Conservation (phyloP, 192 early-diverging fungal species). For the Podila clonocystis region DNA sequence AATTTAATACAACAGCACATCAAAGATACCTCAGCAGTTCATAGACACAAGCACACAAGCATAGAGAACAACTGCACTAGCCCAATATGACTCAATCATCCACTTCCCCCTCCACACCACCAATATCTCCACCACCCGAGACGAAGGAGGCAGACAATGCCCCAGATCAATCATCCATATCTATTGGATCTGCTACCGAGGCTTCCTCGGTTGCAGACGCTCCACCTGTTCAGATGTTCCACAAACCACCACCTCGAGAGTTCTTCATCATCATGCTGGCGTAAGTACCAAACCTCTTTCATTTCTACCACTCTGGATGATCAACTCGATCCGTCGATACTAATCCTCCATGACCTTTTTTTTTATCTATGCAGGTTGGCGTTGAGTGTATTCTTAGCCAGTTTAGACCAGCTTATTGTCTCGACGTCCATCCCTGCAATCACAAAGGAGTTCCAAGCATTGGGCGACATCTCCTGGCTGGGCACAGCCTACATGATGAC, state of each 20-base stretch:
- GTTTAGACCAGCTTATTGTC: conserved; percentile 81
- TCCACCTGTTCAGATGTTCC: background rate
- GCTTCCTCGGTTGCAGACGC: background rate
- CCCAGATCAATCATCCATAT: background rate
- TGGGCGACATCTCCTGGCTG: conserved; percentile 67
- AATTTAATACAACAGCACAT: too few relatives aligned
- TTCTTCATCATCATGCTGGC: background rate
- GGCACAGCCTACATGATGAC: conserved; percentile 73
- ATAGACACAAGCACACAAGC: too few relatives aligned
- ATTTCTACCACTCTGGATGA: background rate
- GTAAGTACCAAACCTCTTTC: background rate
- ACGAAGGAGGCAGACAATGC: background rate
- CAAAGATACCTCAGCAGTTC: too few relatives aligned
- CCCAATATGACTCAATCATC: too few relatives aligned
- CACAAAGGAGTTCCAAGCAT: conserved; percentile 65
- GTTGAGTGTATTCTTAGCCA: conserved; percentile 65
- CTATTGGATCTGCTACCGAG: background rate
- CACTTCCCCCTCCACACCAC: too few relatives aligned
- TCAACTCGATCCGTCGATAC: background rate
- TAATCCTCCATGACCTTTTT: background rate
- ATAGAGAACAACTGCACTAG: too few relatives aligned
- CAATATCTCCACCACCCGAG: too few relatives aligned
- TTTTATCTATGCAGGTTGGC: too few relatives aligned
- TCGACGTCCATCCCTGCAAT: conserved; percentile 71
- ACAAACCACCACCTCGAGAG: background rate